Evolutionary conservation across 148 eudicot genomes (phyloP), one percentile per base, ranked within the genome.

Genomic region (Drosera capensis): DNA sequence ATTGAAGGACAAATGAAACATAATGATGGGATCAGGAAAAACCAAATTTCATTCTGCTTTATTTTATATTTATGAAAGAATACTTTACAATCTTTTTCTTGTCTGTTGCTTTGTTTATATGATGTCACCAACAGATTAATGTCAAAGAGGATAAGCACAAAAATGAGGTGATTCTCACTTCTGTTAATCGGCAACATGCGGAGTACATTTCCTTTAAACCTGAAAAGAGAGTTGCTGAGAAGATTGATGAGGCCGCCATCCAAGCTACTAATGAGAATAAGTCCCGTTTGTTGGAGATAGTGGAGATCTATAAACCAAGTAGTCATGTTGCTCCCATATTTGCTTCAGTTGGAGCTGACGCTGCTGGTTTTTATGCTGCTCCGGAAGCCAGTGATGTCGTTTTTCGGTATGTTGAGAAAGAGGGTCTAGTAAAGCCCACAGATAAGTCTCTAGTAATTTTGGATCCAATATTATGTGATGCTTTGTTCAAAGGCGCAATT

Each of bases 81-180:
- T n/a, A n/a, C n/a, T n/a, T 5, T 28, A 28, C 11, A 28, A 28
- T 28, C 11, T 20, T 21, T 18, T 40, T 42, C 25, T n/a, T 36
- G 2, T n/a, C 20, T 54, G 24, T 30, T 38, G 26, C 40, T 21
- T 48, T 40, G 19, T 37, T 28, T 36, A 29, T 26, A 25, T 48
- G 40, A 34, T 21, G 29, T 5, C 11, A 34, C 53, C 20, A 21
- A 51, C 79, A 90, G 97, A 90, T 90, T 46, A 62, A 86, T 18
- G 75, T 68, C 3, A 90, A 84, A 70, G 97, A 90, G 69, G 93
- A 84, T 57, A 90, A 84, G 45, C 68, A 84, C 62, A 90, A 84
- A 68, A 90, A 90, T 64, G 97, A 84, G 71, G 74, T 67, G 25
- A 70, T 55, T 14, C 68, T 90, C n/a, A 7, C 70, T 59, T 52